Evolutionary conservation across 352 stramenopile genomes (phyloP), one percentile per base, ranked within the genome.

Genomic region (Globisporangium takayamanum): DNA sequence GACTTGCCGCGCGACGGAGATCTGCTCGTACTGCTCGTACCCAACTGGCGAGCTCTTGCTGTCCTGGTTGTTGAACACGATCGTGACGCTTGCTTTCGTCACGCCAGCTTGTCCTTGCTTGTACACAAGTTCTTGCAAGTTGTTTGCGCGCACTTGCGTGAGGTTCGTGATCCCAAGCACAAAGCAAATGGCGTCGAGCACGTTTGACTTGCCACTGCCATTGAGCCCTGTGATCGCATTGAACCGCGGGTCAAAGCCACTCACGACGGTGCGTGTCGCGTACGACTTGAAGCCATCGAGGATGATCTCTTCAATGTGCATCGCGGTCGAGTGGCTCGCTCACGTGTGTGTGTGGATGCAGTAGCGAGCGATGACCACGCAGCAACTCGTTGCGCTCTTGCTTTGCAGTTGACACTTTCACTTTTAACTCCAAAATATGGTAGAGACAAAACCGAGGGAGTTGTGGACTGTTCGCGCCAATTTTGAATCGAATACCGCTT

Each of bases 201-300:
- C 98, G 82, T 99, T 99, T 37, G 93, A 99, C 74, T 99, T 99
- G 66, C 97, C 97, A 59, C 93, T 99, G 41, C 97, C 97, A 71
- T 99, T 99, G 50, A 99, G 82, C 7, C 97, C 97, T 54, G 97
- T 99, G 70, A 99, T 99, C 57, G 97, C 97, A 71, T 99, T 99
- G 77, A 99, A 99, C 64, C 98, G 91, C 46, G 89, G 89, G 73
- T 99, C 97, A 69, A 99, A 99, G 45, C 97, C 97, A 55, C 94
- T 97, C 66, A 99, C 92, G 20, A 99, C 96, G 33, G 97, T 99
- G 62, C 96, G 88, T 69, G 92, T 98, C 59, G 97, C 97, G 79
- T 99, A 99, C 66, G 95, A 99, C 87, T 99, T 99, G 87, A 99
- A 99, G 14, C 97, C 97, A 73, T 99, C 97, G 63, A 99, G 89